phyloP scores from a whole-genome alignment of 2,329 filamentous ascomycete species.

The Xylaria sp. region DNA sequence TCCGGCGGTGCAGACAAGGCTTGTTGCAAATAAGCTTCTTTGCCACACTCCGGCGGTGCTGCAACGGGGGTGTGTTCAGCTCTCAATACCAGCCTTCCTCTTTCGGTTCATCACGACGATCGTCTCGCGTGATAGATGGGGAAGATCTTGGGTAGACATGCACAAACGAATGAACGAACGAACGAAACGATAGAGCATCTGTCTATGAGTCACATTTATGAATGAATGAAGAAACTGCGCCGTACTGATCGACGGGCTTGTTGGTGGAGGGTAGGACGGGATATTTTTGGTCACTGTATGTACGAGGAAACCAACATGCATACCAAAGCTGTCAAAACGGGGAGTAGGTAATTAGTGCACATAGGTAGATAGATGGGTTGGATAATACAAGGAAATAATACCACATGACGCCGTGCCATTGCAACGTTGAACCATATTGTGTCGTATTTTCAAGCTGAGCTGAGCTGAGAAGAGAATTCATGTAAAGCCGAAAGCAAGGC shows the following conservation, averaged over 20 bases:
- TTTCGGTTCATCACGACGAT: conserved; percentile 1
- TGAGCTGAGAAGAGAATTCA: conserved; percentile 10
- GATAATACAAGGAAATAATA: background rate
- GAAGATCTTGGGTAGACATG: background rate
- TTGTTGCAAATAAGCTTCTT: conserved; percentile 8
- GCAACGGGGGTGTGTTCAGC: conserved; percentile 1
- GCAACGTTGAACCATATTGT: conserved; percentile 1
- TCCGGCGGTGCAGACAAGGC: background rate
- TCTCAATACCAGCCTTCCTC: conserved; percentile 24
- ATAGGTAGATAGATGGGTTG: background rate
- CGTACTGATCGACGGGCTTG: background rate
- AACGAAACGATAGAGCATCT: background rate
- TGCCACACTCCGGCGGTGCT: background rate
- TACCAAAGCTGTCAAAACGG: no score
- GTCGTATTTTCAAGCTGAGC: conserved; percentile 16
- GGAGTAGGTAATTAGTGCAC: background rate
- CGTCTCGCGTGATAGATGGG: background rate
- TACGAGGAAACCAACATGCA: background rate
- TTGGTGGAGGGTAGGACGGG: background rate
- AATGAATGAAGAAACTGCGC: background rate
- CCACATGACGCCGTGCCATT: background rate
- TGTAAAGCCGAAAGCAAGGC: conserved; percentile 5
- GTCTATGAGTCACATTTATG: background rate
- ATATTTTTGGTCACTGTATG: background rate
- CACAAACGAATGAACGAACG: background rate